Percentiles rank a stretch among this genome's conserved stretches.
Evolutionary conservation across 108 stramenopile genomes (phyloP).

Genomic region (Cylindrotheca fusiformis): DNA sequence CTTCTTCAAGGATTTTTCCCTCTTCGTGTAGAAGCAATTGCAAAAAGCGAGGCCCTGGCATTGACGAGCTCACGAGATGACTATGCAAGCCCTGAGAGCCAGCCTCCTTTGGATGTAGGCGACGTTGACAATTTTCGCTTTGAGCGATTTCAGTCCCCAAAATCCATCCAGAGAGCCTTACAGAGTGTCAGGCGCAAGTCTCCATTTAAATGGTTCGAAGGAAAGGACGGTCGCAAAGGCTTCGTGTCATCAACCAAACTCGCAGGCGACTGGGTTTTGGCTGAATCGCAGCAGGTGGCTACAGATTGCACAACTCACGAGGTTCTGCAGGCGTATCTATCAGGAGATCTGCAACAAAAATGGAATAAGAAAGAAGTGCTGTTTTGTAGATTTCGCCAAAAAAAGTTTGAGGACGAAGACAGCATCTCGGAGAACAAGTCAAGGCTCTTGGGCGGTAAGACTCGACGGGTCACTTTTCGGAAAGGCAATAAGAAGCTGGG

Average conservation of each 20-base stretch:
- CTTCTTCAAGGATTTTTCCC: too few relatives aligned
- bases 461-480: not conserved
- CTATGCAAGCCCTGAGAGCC: not conserved
- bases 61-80: not conserved
- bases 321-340: constrained; percentile 47
- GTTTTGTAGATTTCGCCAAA: constrained; percentile 23
- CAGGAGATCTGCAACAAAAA: constrained; percentile 43
- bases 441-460: not conserved
- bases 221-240: constrained; percentile 40
- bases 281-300: constrained; percentile 49
- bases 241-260: constrained; percentile 41
- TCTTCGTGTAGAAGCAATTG: too few relatives aligned
- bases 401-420: not conserved
- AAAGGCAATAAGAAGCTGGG: not conserved
- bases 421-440: not conserved
- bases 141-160: constrained; percentile 35
- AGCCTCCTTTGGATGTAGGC: constrained; percentile 2
- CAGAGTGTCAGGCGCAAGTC: constrained; percentile 18
- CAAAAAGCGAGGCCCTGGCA: not conserved
- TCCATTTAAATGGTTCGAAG: constrained; percentile 34
- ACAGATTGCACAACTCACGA: constrained; percentile 36
- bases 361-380: constrained; percentile 48
- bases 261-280: constrained; percentile 54
- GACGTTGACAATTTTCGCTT: constrained; percentile 25
- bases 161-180: constrained; percentile 28